These are phyloP conservation scores for Sodiomyces alkalinus DNA, from an alignment of 2,329 filamentous ascomycete species.

Conservation along the genomic window DNA sequence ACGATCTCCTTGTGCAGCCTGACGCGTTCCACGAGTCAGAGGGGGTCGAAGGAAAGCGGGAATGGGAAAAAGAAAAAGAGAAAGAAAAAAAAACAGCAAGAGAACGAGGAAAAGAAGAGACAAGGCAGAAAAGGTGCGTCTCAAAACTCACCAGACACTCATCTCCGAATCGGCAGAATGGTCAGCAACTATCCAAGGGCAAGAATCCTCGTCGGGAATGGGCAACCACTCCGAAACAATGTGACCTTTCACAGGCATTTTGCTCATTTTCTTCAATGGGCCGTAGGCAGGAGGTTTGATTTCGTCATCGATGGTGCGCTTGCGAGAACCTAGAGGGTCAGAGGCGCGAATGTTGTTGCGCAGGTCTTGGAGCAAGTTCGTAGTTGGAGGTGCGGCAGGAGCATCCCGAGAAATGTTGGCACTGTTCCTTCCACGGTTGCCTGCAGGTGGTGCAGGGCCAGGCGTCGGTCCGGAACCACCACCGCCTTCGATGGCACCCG, in stretches of 20 bases:
- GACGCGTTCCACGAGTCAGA: too few species aligned
- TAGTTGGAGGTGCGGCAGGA: slow-evolving; percentile 7
- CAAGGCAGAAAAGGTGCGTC: too few species aligned
- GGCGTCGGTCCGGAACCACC: too few species aligned
- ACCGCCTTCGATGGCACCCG: slow-evolving; percentile 9
- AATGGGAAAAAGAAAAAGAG: too few species aligned
- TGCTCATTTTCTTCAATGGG: slow-evolving; percentile 33
- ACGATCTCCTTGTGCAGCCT: slow-evolving; percentile 82
- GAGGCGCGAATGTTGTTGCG: slow-evolving; percentile 14
- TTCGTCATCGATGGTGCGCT: slow-evolving; percentile 58
- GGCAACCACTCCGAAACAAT: slow-evolving; percentile 38
- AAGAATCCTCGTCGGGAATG: slow-evolving; percentile 22
- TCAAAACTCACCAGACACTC: slow-evolving; percentile 38
- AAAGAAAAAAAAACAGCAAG: not conserved
- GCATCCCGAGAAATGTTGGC: slow-evolving; percentile 7
- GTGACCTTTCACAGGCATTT: slow-evolving; percentile 31
- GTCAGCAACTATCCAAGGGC: slow-evolving; percentile 49
- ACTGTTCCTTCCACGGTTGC: too few species aligned
- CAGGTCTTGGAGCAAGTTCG: too few species aligned
- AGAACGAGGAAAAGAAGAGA: too few species aligned
- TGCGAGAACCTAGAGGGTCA: slow-evolving; percentile 46
- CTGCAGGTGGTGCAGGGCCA: too few species aligned
- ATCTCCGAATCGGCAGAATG: slow-evolving; percentile 37
- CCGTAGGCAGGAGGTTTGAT: slow-evolving; percentile 43
- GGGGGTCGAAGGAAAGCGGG: too few species aligned